phyloP scores from a whole-genome alignment of 1,284 basidiomycete genomes.

The Sporisorium graminicola region DNA sequence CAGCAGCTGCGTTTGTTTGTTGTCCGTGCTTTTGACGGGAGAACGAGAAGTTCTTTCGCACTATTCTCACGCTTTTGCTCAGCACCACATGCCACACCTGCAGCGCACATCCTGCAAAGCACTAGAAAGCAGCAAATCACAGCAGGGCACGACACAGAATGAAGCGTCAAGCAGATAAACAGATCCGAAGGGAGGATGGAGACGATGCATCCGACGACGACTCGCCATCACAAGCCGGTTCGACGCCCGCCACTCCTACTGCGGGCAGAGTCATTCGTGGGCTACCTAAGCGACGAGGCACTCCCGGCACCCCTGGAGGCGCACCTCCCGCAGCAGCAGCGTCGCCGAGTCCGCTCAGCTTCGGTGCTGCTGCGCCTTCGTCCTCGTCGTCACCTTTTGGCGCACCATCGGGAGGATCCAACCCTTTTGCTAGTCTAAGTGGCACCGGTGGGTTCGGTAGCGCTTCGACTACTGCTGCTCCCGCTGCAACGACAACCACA shows the following conservation, averaged over 20 bases:
- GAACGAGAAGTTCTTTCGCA: no score
- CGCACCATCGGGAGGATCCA: constrained; percentile 18
- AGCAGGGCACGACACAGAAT: constrained; percentile 2
- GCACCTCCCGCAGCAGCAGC: constrained; percentile 16
- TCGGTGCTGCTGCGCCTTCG: constrained; percentile 17
- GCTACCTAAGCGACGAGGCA: constrained; percentile 32
- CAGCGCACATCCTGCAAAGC: neutral
- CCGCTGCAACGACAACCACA: constrained; percentile 13
- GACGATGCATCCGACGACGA: constrained; percentile 45
- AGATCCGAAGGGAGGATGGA: constrained; percentile 47
- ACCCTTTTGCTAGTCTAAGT: constrained; percentile 35
- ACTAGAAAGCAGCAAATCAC: no score
- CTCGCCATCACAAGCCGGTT: constrained; percentile 25
- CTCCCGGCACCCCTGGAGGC: constrained; percentile 23
- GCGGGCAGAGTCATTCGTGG: constrained; percentile 44
- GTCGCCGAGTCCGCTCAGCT: constrained; percentile 12
- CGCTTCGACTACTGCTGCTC: constrained; percentile 11
- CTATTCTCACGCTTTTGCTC: neutral
- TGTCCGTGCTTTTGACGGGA: constrained; percentile 19
- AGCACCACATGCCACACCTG: neutral
- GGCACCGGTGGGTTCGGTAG: constrained; percentile 21
- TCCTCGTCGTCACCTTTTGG: constrained; percentile 21
- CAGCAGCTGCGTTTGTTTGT: neutral
- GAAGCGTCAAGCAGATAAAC: constrained; percentile 54
- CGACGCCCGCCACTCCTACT: constrained; percentile 37